Percentiles rank a stretch among this genome's conserved stretches.
Conservation (phyloP, 2,329 filamentous ascomycete species). For the Aspergillus luchuensis region DNA sequence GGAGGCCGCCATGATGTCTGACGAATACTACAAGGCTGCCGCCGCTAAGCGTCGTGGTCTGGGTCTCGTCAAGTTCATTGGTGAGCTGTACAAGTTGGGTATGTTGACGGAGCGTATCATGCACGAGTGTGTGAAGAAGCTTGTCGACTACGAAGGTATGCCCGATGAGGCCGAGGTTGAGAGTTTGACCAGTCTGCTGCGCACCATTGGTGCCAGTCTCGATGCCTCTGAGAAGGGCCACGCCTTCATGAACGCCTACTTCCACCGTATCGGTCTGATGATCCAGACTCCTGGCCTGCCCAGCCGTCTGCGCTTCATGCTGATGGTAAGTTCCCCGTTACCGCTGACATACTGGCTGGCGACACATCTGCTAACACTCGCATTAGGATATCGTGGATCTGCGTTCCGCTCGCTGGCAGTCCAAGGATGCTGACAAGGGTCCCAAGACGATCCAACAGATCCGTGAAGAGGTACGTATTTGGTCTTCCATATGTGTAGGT, state of each 20-base stretch:
- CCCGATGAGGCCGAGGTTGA: conserved; percentile 97
- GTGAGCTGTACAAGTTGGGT: conserved; percentile 96
- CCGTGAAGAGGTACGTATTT: conserved; percentile 67
- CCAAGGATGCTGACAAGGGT: conserved; percentile 89
- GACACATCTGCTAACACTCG: background rate
- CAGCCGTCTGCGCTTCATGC: conserved; percentile 92
- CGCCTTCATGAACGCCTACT: conserved; percentile 90
- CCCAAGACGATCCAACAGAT: conserved; percentile 96
- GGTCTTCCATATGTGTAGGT: background rate
- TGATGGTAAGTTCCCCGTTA: conserved; percentile 60
- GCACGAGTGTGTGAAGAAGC: conserved; percentile 97
- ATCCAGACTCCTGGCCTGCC: conserved; percentile 76
- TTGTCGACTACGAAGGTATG: conserved; percentile 90
- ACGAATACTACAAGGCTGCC: conserved; percentile 93
- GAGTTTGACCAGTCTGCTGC: conserved; percentile 88
- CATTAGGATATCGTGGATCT: conserved; percentile 78
- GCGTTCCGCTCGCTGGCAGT: conserved; percentile 73
- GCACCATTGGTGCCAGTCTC: conserved; percentile 86
- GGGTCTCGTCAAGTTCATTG: conserved; percentile 98
- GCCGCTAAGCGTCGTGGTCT: conserved; percentile 95
- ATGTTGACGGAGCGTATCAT: conserved; percentile 99
- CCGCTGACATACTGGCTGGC: background rate
- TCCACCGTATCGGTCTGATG: conserved; percentile 81
- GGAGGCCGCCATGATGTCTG: conserved; percentile 82
- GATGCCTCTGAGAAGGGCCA: conserved; percentile 80